A percentile compares a stretch with the other conserved stretches of the same genome.
phyloP scores from a whole-genome alignment of 352 stramenopile genomes.

The Globisporangium paddicum region DNA sequence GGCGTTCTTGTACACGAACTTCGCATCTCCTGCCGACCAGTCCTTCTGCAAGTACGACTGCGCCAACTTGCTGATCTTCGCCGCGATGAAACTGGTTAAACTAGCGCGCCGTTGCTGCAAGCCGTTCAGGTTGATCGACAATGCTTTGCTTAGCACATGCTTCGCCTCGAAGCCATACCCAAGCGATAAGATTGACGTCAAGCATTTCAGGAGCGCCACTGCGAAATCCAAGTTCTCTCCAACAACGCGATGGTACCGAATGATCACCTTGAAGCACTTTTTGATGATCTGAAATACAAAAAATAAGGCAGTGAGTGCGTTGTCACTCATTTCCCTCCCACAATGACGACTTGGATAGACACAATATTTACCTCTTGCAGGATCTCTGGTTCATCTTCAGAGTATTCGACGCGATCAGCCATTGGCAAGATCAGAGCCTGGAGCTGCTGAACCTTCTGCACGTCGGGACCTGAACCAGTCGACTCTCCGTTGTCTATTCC shows the following conservation, averaged over 20 bases:
- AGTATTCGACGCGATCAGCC: slow-evolving; percentile 6
- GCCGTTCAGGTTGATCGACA: slow-evolving; percentile 16
- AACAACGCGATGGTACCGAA: slow-evolving; percentile 19
- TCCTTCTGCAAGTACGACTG: slow-evolving; percentile 33
- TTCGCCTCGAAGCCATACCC: slow-evolving; percentile 18
- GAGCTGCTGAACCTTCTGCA: slow-evolving; percentile 12
- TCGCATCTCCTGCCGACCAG: slow-evolving; percentile 37
- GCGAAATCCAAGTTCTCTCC: slow-evolving; percentile 17
- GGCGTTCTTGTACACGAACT: slow-evolving; percentile 31
- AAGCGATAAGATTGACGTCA: slow-evolving; percentile 20
- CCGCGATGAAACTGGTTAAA: slow-evolving; percentile 18
- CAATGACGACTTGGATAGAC: background rate
- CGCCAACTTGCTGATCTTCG: slow-evolving; percentile 31
- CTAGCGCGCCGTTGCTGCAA: slow-evolving; percentile 8
- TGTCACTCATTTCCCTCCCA: background rate
- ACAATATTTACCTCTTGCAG: slow-evolving; percentile 13
- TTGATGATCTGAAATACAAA: slow-evolving; percentile 16
- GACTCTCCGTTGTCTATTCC: slow-evolving; percentile 2
- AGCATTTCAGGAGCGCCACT: slow-evolving; percentile 21
- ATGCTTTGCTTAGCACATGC: slow-evolving; percentile 11
- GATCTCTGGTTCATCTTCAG: background rate
- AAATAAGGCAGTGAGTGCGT: too few relatives aligned
- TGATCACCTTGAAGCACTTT: slow-evolving; percentile 22
- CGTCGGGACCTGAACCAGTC: background rate
- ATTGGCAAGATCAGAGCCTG: slow-evolving; percentile 15